Evolutionary conservation across 108 stramenopile genomes (phyloP).

Genomic region (Schizochytrium sp.): DNA sequence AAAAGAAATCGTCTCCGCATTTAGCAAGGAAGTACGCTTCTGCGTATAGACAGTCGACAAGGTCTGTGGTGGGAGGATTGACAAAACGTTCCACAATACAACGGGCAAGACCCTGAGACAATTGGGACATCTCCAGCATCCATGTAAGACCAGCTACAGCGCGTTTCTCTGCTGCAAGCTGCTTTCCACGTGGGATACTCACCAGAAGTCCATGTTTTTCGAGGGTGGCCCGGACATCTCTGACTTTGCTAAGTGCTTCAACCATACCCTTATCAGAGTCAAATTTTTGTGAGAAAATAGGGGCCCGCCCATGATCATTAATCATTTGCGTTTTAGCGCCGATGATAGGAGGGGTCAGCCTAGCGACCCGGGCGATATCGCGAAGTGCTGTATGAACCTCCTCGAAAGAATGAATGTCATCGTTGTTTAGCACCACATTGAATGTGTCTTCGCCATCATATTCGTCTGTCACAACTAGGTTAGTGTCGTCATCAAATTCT

Average conservation of each 20-base stretch:
- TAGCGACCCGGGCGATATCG: conserved; percentile 5
- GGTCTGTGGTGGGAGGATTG: background rate
- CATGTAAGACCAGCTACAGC: conserved; percentile 43
- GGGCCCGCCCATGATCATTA: conserved; percentile 31
- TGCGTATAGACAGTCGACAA: background rate
- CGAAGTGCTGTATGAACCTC: conserved; percentile 65
- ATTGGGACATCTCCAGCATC: conserved; percentile 42
- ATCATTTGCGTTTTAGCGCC: background rate
- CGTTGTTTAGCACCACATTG: conserved; percentile 72
- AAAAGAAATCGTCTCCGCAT: background rate
- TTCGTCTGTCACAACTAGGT: background rate
- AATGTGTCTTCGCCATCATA: conserved; percentile 35
- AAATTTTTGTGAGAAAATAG: background rate
- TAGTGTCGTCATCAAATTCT: background rate
- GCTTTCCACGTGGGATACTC: background rate
- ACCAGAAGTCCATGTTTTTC: conserved; percentile 23
- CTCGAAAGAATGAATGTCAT: conserved; percentile 73
- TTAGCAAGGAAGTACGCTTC: conserved; percentile 27
- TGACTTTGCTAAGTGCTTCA: background rate
- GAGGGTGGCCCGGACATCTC: background rate
- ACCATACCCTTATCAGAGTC: background rate
- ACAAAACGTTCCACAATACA: conserved; percentile 11
- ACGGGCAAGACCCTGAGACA: conserved; percentile 35
- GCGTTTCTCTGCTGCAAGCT: background rate
- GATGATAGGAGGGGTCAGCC: background rate